These are phyloP conservation scores for Lipomyces orientalis DNA, from an alignment of 805 yeast species.

Conservation along the genomic window DNA sequence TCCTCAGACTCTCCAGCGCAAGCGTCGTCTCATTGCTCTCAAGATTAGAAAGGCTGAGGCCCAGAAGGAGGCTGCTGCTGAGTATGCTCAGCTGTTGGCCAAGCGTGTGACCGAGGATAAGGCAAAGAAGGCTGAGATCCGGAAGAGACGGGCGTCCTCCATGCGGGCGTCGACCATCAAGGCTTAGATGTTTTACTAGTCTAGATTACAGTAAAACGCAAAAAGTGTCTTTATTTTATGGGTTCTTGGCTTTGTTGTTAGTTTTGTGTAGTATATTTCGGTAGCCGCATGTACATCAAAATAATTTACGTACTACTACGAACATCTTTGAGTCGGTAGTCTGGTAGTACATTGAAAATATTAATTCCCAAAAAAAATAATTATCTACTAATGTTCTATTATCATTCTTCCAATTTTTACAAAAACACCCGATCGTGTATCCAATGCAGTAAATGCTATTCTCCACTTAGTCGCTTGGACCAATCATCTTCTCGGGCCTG, in stretches of 20 bases:
- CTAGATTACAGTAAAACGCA: background rate
- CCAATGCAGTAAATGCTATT: background rate
- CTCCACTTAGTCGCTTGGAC: slow-evolving; percentile 57
- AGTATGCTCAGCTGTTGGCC: slow-evolving; percentile 98
- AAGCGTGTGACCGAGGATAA: slow-evolving; percentile 97
- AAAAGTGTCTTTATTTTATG: background rate
- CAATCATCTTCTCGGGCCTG: slow-evolving; percentile 96
- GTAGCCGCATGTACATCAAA: slow-evolving; percentile 3
- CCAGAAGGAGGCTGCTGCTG: slow-evolving; percentile 99
- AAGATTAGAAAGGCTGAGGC: slow-evolving; percentile 97
- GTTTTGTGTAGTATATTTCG: slow-evolving; percentile 3
- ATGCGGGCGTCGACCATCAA: slow-evolving; percentile 53
- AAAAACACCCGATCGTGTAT: background rate
- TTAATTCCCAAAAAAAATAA: background rate
- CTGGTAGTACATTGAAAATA: background rate
- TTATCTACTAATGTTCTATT: background rate
- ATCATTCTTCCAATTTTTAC: background rate
- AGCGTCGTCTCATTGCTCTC: slow-evolving; percentile 93
- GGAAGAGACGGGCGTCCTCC: slow-evolving; percentile 99
- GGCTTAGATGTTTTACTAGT: slow-evolving; percentile 20
- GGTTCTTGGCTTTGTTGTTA: slow-evolving; percentile 1
- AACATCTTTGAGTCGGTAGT: background rate
- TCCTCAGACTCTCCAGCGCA: slow-evolving; percentile 99
- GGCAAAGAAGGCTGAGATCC: slow-evolving; percentile 97
- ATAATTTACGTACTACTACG: background rate